Base-by-base conservation (phyloP, 2,329 filamentous ascomycete species). In the Cryphonectria nitschkei region DNA sequence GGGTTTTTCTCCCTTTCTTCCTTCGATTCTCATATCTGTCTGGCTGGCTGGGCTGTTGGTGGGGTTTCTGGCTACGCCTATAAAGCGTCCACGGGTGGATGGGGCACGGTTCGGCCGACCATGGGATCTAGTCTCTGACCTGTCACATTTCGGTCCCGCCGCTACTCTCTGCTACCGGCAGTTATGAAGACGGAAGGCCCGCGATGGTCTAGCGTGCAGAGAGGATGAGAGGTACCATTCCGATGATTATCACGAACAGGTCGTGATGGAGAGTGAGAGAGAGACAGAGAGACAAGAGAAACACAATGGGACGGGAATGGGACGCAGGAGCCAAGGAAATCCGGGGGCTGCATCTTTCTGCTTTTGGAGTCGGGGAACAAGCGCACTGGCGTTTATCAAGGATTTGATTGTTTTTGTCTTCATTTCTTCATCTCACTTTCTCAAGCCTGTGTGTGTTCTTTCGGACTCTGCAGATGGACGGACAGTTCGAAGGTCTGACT, bases 351-450 rank as follows among this genome's bases (percentile, higher is more conserved):
- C 60, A 32, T 63, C 39, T 65, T 54, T 37, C 22, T 9, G 2
- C 22, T 14, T 68, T 34, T 29, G 70, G 70, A 70, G 70, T 66
- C 65, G 65, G 70, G 70, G 34, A 50, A 52, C 41, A 34, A 39
- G 52, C 52, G 41, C 6, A 69, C 22, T 50, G 69, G 71, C 69
- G 71, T 73, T 67, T 34, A 61, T 34, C 54, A 46, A 56, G 62
- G 22, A 14, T 46, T 46, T 68, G 60, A 2, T 67, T 68, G 19
- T 66, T 54, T 37, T 39, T 39, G 11, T 54, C 46, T 39, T 56
- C 22, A 14, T 34, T 22, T 39, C 29, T 37, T 56, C 9, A 39
- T 66, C 5, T 11, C n/a, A 22, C 16, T 7, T 26, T 50, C 39
- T n/a, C 13, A 26, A 43, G 52, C 13, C 29, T 8, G 19, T 52